Evolutionary conservation across 2,329 filamentous ascomycete genomes (phyloP), one percentile per base, ranked within the genome.

Genomic region (Diaporthe eres): DNA sequence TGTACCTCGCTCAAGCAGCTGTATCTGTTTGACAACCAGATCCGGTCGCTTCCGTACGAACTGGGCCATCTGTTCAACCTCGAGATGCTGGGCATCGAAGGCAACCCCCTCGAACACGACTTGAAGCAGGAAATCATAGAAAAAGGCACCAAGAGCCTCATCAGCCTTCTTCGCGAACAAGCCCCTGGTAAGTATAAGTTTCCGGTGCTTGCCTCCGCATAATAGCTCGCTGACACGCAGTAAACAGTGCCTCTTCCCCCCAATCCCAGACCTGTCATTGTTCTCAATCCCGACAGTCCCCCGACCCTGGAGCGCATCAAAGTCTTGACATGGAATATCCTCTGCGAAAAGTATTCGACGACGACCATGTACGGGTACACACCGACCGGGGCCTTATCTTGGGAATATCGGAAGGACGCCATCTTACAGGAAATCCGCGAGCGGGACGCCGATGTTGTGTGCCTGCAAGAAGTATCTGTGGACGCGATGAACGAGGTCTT

Each of bases 401-500:
- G 97, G 97, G 94, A 97, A 51, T 95, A 95, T 81, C 93, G 97
- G 73, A 94, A 93, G 81, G 91, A 94, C 75, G 91, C 94, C 75
- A 97, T 99, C 77, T 86, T 98, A 75, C 92, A 93, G 68, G 96
- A 98, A 83, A 90, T 99, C 72, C 90, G 92, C 74, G 90, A 91
- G 39, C 91, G 94, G 77, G 91, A 96, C 80, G 93, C 96, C 71
- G 97, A 99, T 84, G 94, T 99, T 80, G 88, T 98, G 71, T 97
- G 95, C 82, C 87, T 99, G 61, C 97, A 99, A 83, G 97, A 99
- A 84, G 94, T 98, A 55, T 96, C 98, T 72, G 93, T 93, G 73
- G 95, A 98, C 80, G 96, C 94, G 72, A 98, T 97, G 86, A 94
- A 97, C 82, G 94, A 96, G 77, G 97, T 94, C 81, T 97, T 98